Conservation (phyloP, 2,329 filamentous ascomycete species). For the Plenodomus tracheiphilus region DNA sequence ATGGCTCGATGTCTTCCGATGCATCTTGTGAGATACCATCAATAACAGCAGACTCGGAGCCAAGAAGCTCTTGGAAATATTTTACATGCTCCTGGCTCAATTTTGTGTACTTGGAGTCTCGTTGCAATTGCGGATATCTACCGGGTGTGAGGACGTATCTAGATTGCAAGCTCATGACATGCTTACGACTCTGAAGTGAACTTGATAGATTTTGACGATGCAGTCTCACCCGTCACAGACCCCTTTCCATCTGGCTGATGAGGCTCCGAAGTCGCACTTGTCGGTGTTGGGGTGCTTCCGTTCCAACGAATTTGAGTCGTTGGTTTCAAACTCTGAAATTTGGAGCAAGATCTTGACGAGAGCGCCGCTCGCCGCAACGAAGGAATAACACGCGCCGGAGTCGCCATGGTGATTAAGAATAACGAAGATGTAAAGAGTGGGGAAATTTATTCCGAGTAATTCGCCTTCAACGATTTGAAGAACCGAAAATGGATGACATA, state of each 20-base stretch:
- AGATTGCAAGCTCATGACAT: conserved; percentile 29
- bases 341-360: conserved; percentile 27
- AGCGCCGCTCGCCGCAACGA: conserved; percentile 39
- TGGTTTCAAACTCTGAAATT: conserved; percentile 28
- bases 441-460: conserved; percentile 9
- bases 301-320: conserved; percentile 42
- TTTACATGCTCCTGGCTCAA: conserved; percentile 78
- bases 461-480: conserved; percentile 15
- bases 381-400: conserved; percentile 36
- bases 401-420: conserved; percentile 37
- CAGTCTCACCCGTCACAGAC: conserved; percentile 36
- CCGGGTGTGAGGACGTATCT: conserved; percentile 3
- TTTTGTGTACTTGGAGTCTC: conserved; percentile 73
- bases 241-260: conserved; percentile 44
- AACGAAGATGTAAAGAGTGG: conserved; percentile 23
- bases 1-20: conserved; percentile 80
- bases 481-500: conserved; percentile 29
- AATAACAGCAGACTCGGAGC: conserved; percentile 76
- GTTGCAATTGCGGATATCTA: conserved; percentile 76
- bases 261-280: conserved; percentile 47
- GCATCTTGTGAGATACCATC: conserved; percentile 78
- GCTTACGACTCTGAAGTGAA: conserved; percentile 76
- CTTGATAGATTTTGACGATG: conserved; percentile 58
- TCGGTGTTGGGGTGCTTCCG: conserved; percentile 25
- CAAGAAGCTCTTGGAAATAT: conserved; percentile 80